These are phyloP conservation scores for Cucurbita moschata DNA, from an alignment of 306 rosid species.

Conservation along the genomic window DNA sequence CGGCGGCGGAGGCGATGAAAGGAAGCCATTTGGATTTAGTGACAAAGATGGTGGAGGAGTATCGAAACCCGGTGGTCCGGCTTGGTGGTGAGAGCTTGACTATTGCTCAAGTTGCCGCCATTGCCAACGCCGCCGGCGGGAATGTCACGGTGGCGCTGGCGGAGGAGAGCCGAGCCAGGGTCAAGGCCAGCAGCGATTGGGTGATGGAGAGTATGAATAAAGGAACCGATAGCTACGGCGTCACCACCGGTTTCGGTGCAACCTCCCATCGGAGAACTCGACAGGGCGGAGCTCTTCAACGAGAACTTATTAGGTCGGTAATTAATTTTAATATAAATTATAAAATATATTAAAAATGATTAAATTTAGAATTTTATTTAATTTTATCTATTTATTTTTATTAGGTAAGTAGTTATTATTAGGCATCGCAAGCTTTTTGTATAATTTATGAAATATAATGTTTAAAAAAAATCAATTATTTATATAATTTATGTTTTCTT, in stretches of 20 bases:
- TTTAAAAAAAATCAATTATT: too few species aligned
- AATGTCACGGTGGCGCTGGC: constrained; percentile 34
- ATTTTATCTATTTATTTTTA: too few species aligned
- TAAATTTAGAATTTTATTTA: too few species aligned
- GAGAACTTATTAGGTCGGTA: constrained; percentile 63
- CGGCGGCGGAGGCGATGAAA: constrained; percentile 39
- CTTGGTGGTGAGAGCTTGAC: constrained; percentile 51
- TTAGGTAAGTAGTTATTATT: too few species aligned
- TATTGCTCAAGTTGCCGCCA: constrained; percentile 60
- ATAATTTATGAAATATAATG: too few species aligned
- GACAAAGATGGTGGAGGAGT: constrained; percentile 61
- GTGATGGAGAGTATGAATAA: constrained; percentile 53
- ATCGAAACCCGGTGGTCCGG: constrained; percentile 34
- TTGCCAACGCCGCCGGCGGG: constrained; percentile 8
- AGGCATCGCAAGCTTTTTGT: too few species aligned
- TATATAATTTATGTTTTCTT: too few species aligned
- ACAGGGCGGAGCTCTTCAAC: constrained; percentile 86
- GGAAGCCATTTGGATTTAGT: constrained; percentile 81
- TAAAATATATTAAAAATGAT: too few species aligned
- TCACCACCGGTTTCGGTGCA: constrained; percentile 88
- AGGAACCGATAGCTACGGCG: constrained; percentile 79
- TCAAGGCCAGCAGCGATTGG: constrained; percentile 85
- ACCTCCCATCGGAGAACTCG: constrained; percentile 86
- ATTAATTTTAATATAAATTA: neutral
- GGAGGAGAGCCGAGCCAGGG: constrained; percentile 36